Evolutionary conservation across 163 green algal species (phyloP), one percentile per base, ranked within the genome.

Genomic region (Picocystis sp.): DNA sequence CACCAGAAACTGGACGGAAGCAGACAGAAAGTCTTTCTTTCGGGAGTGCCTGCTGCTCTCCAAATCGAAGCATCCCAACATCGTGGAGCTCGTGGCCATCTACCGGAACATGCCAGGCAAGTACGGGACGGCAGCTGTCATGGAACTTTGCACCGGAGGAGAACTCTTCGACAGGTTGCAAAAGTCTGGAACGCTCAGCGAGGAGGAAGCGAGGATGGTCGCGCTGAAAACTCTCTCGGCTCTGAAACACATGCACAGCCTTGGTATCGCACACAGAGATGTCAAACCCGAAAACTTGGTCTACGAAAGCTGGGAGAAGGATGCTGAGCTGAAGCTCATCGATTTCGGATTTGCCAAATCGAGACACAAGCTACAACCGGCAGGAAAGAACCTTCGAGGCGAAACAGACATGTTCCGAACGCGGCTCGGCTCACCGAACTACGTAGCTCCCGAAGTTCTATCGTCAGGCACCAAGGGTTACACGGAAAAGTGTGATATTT

Each of bases 101-200:
- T 73, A 38, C 29, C 29, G 29, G 5, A 38, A 38, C 29, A 38
- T 38, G 29, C 29, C 29, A 38, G 29, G 29, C 29, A 38, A 38
- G 29, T 38, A 38, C 29, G 29, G 29, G 29, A 38, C 29, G 29
- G 29, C 29, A 38, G 29, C 29, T 15, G 64, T 73, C 19, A 41
- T 73, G 41, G 65, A 73, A 48, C 56, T 73, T 21, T 73, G 65
- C 50, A 52, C 33, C n/a, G 65, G 65, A n/a, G 65, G 65, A 14
- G 65, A 73, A 57, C 64, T 73, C 12, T 73, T 73, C 49, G 64
- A 73, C 57, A 56, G 65, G 29, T 69, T 73, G 19, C 43, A 69
- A 33, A 42, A 63, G 25, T 62, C 62, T 13, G 65, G 66, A 46
- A 33, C 45, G 17, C 58, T 58, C 11, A 56, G 22, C 19, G 57